phyloP scores from a whole-genome alignment of 2,329 filamentous ascomycete genomes.

The Beauveria sp. region DNA sequence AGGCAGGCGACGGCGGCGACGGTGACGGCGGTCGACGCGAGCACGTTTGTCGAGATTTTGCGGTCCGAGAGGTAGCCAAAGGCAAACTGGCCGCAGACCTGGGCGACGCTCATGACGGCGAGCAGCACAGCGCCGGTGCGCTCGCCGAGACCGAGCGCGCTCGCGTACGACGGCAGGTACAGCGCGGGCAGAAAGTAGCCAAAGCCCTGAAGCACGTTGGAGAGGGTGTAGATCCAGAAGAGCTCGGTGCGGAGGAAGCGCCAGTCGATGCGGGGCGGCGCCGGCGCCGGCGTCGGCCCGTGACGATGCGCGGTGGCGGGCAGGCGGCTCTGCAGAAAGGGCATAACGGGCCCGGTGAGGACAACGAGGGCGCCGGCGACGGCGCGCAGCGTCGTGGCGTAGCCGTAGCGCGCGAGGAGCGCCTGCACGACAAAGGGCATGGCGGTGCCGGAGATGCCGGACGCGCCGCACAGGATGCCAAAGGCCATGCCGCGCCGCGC shows the following conservation, averaged over 20 bases:
- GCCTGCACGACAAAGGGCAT: slow-evolving; percentile 32
- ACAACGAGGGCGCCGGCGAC: slow-evolving; percentile 27
- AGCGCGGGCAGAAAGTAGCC: slow-evolving; percentile 48
- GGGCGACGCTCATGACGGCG: slow-evolving; percentile 40
- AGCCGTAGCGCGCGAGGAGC: slow-evolving; percentile 30
- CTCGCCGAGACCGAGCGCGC: slow-evolving; percentile 28
- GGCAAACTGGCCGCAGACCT: slow-evolving; percentile 40
- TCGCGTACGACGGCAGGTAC: slow-evolving; percentile 40
- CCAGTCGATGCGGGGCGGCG: slow-evolving; percentile 16
- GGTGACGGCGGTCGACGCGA: slow-evolving; percentile 32
- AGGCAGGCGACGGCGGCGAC: slow-evolving; percentile 40
- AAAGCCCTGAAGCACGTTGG: slow-evolving; percentile 42
- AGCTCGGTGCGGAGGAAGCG: slow-evolving; percentile 35
- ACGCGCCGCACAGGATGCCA: slow-evolving; percentile 24
- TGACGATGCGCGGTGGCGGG: neutral
- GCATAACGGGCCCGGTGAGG: slow-evolving; percentile 31
- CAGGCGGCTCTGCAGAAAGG: slow-evolving; percentile 29
- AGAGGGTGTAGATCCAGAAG: slow-evolving; percentile 44
- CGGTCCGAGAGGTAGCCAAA: slow-evolving; percentile 44
- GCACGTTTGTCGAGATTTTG: slow-evolving; percentile 17
- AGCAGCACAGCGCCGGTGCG: slow-evolving; percentile 37
- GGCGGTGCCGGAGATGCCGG: slow-evolving; percentile 22
- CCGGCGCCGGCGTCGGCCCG: neutral
- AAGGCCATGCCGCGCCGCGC: slow-evolving; percentile 30
- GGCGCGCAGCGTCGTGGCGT: slow-evolving; percentile 27